Evolutionary conservation across 257 asterid species (phyloP).

Genomic region (Cruciata laevipes): DNA sequence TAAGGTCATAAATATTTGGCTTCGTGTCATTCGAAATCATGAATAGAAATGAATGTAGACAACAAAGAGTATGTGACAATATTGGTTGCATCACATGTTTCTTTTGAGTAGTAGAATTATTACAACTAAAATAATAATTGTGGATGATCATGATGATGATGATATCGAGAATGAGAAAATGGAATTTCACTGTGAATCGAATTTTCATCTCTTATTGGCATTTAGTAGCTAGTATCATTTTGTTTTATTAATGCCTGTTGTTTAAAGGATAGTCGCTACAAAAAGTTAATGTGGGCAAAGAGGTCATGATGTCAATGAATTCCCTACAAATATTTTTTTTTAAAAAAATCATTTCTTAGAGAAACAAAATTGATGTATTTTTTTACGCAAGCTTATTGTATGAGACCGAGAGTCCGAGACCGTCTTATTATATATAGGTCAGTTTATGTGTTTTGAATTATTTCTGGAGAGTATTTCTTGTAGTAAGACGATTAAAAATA

Average conservation of each 20-base stretch:
- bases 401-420: no score
- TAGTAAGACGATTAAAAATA: no score
- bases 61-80: slow-evolving; percentile 9
- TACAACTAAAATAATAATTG: neutral
- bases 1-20: neutral
- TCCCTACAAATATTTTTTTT: no score
- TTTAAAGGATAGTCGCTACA: neutral
- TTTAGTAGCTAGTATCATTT: neutral
- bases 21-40: neutral
- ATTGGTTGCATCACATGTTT: slow-evolving; percentile 9
- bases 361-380: no score
- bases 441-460: no score
- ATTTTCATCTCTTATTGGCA: neutral
- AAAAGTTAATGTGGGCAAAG: neutral
- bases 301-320: no score
- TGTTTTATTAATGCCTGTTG: neutral
- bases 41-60: slow-evolving; percentile 4
- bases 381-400: no score
- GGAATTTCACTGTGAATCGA: neutral
- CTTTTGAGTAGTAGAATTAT: neutral
- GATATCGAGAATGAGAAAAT: slow-evolving; percentile 6
- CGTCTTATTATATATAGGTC: no score
- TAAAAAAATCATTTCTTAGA: no score
- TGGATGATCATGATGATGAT: slow-evolving; percentile 9
- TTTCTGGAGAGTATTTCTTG: no score